These are phyloP conservation scores for Pinus taeda DNA, from an alignment of 75 land plant species.

Conservation along the genomic window DNA sequence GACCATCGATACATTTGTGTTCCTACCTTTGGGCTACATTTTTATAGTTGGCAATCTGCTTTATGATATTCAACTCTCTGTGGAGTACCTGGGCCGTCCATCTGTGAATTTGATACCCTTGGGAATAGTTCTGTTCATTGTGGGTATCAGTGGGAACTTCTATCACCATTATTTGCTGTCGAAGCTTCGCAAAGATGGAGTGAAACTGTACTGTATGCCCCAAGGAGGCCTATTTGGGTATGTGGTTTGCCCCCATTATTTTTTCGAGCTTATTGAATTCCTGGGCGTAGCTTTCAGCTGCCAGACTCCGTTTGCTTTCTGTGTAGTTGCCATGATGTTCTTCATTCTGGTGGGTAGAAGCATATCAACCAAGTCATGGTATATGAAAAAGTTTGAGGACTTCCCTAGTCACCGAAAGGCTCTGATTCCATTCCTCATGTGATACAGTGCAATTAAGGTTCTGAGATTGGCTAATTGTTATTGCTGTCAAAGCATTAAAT, in stretches of 20 bases:
- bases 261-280: constrained; percentile 53
- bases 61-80: constrained; percentile 38
- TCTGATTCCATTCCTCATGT: constrained; percentile 53
- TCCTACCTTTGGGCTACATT: constrained; percentile 31
- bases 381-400: constrained; percentile 50
- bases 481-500: too few species aligned
- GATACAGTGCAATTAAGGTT: background rate
- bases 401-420: constrained; percentile 52
- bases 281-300: constrained; percentile 49
- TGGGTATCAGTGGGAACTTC: constrained; percentile 68
- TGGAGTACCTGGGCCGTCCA: constrained; percentile 26
- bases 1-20: constrained; percentile 14
- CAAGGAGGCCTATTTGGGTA: constrained; percentile 56
- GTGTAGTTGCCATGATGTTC: constrained; percentile 11
- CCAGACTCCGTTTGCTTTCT: constrained; percentile 35
- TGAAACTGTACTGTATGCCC: constrained; percentile 50
- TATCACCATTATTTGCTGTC: constrained; percentile 79
- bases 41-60: constrained; percentile 15
- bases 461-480: too few species aligned
- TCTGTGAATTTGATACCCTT: constrained; percentile 30
- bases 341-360: constrained; percentile 47
- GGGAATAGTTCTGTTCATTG: constrained; percentile 39
- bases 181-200: constrained; percentile 36
- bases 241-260: constrained; percentile 71
- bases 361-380: constrained; percentile 57